phyloP scores from a whole-genome alignment of 306 rosid genomes.

The Vigna hirtella region DNA sequence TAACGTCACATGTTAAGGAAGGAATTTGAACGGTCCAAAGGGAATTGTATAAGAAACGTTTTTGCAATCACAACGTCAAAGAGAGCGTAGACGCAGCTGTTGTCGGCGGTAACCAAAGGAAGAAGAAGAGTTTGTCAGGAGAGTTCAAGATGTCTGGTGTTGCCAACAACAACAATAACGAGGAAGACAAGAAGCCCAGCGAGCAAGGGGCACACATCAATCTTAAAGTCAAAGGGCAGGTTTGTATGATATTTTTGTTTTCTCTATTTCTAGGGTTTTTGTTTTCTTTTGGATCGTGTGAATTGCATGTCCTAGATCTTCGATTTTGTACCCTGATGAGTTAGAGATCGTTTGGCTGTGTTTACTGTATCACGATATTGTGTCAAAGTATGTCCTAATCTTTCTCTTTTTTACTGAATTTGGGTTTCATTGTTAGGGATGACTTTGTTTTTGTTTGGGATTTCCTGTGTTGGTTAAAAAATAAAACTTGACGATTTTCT shows the following conservation, averaged over 20 bases:
- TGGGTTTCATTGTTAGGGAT: neutral
- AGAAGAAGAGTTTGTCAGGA: neutral
- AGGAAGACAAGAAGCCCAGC: slow-evolving; percentile 73
- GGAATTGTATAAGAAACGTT: neutral
- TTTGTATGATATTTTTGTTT: slow-evolving; percentile 16
- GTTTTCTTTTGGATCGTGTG: neutral
- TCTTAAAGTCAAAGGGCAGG: slow-evolving; percentile 93
- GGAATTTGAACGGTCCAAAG: neutral
- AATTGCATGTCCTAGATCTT: neutral
- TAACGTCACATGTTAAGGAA: too few relatives aligned
- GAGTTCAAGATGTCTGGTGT: slow-evolving; percentile 66
- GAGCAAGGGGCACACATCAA: slow-evolving; percentile 80
- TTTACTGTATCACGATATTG: neutral
- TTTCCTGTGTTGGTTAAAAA: neutral
- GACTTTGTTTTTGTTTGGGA: neutral
- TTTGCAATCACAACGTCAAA: neutral
- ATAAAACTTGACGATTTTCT: neutral
- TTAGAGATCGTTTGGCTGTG: neutral
- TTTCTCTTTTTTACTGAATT: neutral
- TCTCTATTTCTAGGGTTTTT: slow-evolving; percentile 37
- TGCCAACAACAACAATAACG: slow-evolving; percentile 49
- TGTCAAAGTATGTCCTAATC: neutral
- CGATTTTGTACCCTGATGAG: neutral
- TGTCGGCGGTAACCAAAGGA: slow-evolving; percentile 36
- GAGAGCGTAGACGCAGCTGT: neutral